Evolutionary conservation across 1,284 basidiomycete genomes (phyloP).

Genomic region (Hymenochaete sp.): DNA sequence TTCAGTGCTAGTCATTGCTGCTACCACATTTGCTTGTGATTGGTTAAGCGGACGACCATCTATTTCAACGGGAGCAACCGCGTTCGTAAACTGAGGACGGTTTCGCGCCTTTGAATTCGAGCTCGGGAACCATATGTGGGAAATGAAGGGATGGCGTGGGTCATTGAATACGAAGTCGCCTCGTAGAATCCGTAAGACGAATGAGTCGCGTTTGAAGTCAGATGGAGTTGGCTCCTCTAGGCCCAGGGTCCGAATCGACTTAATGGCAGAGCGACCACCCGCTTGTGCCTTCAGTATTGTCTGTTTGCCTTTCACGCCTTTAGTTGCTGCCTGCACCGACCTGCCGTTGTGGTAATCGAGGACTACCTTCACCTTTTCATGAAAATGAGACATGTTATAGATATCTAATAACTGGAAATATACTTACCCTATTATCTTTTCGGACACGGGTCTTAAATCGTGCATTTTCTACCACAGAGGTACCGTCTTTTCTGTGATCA

Average conservation of each 20-base stretch:
- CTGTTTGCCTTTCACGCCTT: conserved; percentile 24
- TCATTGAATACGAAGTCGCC: conserved; percentile 17
- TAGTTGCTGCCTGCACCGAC: conserved; percentile 25
- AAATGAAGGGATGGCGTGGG: conserved; percentile 28
- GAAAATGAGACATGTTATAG: no score
- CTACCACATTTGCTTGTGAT: conserved; percentile 25
- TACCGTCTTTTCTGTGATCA: no score
- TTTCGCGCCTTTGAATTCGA: no score
- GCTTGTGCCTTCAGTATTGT: conserved; percentile 21
- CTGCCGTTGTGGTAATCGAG: conserved; percentile 24
- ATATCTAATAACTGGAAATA: no score
- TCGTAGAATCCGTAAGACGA: conserved; percentile 27
- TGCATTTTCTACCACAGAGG: conserved; percentile 25
- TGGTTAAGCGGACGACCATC: conserved; percentile 25
- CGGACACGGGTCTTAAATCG: conserved; percentile 32
- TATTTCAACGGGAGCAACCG: no score
- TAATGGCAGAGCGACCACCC: conserved; percentile 18
- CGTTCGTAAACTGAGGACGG: no score
- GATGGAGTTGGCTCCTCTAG: conserved; percentile 29
- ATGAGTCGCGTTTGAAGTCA: conserved; percentile 29
- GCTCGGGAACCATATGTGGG: conserved; percentile 1
- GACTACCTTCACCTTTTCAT: conserved; percentile 26
- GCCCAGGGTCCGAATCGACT: conserved; percentile 28
- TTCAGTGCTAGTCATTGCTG: conserved; percentile 24
- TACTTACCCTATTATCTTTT: conserved; percentile 27